phyloP scores from a whole-genome alignment of 1,139 yeast genomes.

The Pichia sp. region DNA sequence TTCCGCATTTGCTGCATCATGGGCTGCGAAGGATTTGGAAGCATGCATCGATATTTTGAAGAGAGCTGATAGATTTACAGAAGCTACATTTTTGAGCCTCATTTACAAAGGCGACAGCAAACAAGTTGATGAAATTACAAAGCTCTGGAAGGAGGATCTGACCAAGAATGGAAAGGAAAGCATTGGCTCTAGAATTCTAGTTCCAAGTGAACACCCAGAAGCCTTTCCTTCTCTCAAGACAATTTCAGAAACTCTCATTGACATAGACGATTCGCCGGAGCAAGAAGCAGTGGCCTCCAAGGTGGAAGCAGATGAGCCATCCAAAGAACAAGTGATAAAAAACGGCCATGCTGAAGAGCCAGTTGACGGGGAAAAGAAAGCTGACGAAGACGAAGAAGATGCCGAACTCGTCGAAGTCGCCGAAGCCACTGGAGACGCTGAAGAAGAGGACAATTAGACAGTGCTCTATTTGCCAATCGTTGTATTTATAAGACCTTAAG shows the following conservation, averaged over 20 bases:
- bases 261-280: constrained; percentile 15
- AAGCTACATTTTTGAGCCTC: constrained; percentile 77
- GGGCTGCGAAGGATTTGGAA: constrained; percentile 73
- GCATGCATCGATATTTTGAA: constrained; percentile 64
- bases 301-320: constrained; percentile 11
- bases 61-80: constrained; percentile 69
- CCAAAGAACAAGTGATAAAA: constrained; percentile 3
- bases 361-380: constrained; percentile 2
- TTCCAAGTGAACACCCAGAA: constrained; percentile 34
- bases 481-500: not conserved
- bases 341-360: constrained; percentile 1
- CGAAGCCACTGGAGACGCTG: not conserved
- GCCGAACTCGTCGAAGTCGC: too few relatives aligned
- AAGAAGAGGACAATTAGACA: not conserved
- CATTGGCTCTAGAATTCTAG: constrained; percentile 57
- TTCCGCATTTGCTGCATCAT: constrained; percentile 86
- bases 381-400: constrained; percentile 1
- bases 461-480: not conserved
- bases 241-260: constrained; percentile 17
- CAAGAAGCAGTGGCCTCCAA: constrained; percentile 26
- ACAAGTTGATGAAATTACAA: constrained; percentile 43
- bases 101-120: constrained; percentile 60
- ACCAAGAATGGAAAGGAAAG: constrained; percentile 46
- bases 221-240: constrained; percentile 27
- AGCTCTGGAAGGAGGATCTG: constrained; percentile 64